phyloP scores from a whole-genome alignment of 2,329 filamentous ascomycete genomes.

The Aspergillus tanneri region DNA sequence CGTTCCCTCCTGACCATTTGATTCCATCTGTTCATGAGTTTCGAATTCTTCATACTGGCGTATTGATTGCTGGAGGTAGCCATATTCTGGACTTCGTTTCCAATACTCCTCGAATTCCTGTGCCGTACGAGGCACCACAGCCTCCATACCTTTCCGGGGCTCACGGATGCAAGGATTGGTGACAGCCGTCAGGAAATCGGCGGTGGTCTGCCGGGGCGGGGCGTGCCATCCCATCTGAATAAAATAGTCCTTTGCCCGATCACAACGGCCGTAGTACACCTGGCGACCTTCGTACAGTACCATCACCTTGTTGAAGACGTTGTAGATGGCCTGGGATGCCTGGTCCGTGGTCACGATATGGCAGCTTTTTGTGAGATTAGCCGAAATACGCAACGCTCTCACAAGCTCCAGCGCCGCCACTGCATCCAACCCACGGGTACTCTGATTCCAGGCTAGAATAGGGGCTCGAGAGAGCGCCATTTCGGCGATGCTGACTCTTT shows the following conservation, averaged over 20 bases:
- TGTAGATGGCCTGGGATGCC: conserved; percentile 42
- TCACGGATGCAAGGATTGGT: conserved; percentile 61
- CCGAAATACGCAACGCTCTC: conserved; percentile 45
- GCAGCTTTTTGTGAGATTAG: conserved; percentile 46
- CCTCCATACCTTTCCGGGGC: conserved; percentile 57
- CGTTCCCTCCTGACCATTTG: no score
- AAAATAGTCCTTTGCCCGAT: conserved; percentile 62
- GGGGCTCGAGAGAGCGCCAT: conserved; percentile 42
- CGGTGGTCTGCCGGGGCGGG: conserved; percentile 63
- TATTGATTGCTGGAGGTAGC: conserved; percentile 33
- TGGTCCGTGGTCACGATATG: conserved; percentile 53
- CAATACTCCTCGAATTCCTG: conserved; percentile 63
- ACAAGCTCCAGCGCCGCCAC: conserved; percentile 55
- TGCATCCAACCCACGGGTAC: conserved; percentile 41
- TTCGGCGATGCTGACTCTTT: conserved; percentile 64
- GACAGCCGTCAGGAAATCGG: conserved; percentile 66
- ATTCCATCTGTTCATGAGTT: no score
- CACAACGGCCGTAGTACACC: conserved; percentile 68
- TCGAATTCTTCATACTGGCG: conserved; percentile 29
- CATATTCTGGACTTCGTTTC: conserved; percentile 52
- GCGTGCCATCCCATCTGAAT: conserved; percentile 66
- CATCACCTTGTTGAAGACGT: conserved; percentile 64
- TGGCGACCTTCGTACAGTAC: conserved; percentile 70
- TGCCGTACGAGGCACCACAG: conserved; percentile 61
- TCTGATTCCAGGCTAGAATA: conserved; percentile 39